Conservation (phyloP, 2,329 filamentous ascomycete species). For the Neoscytalidium dimidiatum region DNA sequence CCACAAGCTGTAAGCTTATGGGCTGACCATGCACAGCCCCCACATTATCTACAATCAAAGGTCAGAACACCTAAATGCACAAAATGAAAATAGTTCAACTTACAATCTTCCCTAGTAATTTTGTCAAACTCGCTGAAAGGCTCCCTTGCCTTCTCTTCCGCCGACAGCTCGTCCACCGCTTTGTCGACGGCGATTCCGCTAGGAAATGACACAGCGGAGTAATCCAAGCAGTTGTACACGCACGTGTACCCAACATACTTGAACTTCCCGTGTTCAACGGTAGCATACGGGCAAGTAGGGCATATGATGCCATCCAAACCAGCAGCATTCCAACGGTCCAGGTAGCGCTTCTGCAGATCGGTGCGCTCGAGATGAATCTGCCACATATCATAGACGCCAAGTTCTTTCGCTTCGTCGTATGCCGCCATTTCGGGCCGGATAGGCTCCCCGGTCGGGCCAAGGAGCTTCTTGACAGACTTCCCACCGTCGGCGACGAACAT, state of each 20-base stretch:
- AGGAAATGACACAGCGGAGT: slow-evolving; percentile 48
- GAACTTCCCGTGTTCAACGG: slow-evolving; percentile 24
- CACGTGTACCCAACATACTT: slow-evolving; percentile 44
- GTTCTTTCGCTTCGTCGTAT: slow-evolving; percentile 47
- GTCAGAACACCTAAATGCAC: neutral
- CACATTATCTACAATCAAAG: slow-evolving; percentile 33
- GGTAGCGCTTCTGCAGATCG: slow-evolving; percentile 43
- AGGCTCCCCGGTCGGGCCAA: slow-evolving; percentile 45
- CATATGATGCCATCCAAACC: slow-evolving; percentile 49
- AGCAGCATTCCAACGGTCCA: slow-evolving; percentile 47
- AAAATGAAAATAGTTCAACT: slow-evolving; percentile 24
- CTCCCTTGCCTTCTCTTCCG: slow-evolving; percentile 36
- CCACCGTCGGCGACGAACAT: slow-evolving; percentile 57
- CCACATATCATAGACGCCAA: slow-evolving; percentile 51
- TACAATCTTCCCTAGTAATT: slow-evolving; percentile 42
- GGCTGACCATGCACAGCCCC: slow-evolving; percentile 47
- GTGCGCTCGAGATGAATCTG: slow-evolving; percentile 51
- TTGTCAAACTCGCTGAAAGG: slow-evolving; percentile 10
- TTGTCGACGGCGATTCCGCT: slow-evolving; percentile 30
- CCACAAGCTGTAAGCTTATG: slow-evolving; percentile 44
- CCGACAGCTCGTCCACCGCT: slow-evolving; percentile 29
- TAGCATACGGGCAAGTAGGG: slow-evolving; percentile 36
- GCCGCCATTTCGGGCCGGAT: slow-evolving; percentile 52
- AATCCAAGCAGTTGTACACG: slow-evolving; percentile 53
- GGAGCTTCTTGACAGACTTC: slow-evolving; percentile 45